A percentile compares a stretch with the other conserved stretches of the same genome.
These are phyloP conservation scores for Dichotomopilus funicola DNA, from an alignment of 2,329 filamentous ascomycete species.

Conservation along the genomic window DNA sequence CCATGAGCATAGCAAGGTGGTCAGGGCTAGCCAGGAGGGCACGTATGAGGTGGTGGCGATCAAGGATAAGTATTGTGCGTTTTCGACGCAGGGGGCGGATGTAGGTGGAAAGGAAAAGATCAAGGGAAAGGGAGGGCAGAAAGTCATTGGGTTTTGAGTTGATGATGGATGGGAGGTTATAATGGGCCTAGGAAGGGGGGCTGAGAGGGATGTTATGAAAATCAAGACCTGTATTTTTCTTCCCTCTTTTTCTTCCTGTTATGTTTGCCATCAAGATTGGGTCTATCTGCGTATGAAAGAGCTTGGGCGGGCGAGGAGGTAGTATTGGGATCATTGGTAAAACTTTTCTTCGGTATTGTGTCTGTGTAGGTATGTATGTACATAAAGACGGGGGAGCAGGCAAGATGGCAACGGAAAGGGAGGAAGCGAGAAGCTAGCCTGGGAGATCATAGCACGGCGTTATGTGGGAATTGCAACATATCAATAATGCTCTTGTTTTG, in stretches of 20 bases:
- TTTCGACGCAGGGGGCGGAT: conserved; percentile 55
- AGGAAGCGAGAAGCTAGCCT: too few relatives aligned
- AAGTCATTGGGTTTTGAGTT: conserved; percentile 15
- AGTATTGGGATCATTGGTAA: too few relatives aligned
- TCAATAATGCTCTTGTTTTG: too few relatives aligned
- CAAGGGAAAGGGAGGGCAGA: conserved; percentile 20
- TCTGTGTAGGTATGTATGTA: too few relatives aligned
- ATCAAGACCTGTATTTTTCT: not conserved
- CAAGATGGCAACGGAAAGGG: too few relatives aligned
- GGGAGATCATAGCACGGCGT: too few relatives aligned
- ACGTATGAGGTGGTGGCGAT: conserved; percentile 97
- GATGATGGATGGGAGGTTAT: not conserved
- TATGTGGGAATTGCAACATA: too few relatives aligned
- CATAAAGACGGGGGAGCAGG: too few relatives aligned
- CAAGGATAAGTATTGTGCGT: conserved; percentile 87
- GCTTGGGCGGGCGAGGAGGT: too few relatives aligned
- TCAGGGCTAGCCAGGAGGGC: conserved; percentile 85
- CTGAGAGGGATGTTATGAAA: not conserved
- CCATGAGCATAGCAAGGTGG: conserved; percentile 71
- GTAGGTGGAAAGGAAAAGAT: conserved; percentile 5
- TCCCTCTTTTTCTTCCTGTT: too few relatives aligned
- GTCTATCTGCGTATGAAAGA: not conserved
- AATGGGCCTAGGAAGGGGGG: not conserved
- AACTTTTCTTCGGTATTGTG: too few relatives aligned
- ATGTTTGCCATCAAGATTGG: not conserved